phyloP scores from a whole-genome alignment of 148 eudicot species.

The Nepenthes gracilis region DNA sequence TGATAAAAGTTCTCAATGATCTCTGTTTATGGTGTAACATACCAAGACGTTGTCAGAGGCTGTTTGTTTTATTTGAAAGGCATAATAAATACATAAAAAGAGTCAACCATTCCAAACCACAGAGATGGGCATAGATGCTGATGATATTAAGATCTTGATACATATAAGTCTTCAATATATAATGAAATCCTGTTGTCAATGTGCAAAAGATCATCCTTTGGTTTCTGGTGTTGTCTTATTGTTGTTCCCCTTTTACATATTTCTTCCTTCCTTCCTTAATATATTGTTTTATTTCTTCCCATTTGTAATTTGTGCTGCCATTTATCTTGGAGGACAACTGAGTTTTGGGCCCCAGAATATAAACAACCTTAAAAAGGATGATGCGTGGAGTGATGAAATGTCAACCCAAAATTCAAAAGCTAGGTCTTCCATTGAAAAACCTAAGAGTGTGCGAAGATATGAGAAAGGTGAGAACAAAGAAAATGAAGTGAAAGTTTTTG shows the following conservation, averaged over 20 bases:
- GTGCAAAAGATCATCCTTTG: constrained; percentile 34
- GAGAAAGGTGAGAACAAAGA: constrained; percentile 10
- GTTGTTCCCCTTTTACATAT: constrained; percentile 39
- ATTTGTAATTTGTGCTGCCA: constrained; percentile 21
- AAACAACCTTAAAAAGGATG: constrained; percentile 1
- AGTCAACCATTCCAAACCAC: neutral
- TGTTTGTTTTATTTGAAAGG: constrained; percentile 3
- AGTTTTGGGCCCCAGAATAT: neutral
- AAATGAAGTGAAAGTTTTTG: neutral
- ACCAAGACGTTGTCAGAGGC: neutral
- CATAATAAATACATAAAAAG: constrained; percentile 2
- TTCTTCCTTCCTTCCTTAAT: constrained; percentile 37
- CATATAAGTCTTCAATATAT: constrained; percentile 24
- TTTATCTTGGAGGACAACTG: constrained; percentile 18
- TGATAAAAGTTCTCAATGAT: constrained; percentile 8
- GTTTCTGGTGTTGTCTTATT: constrained; percentile 22
- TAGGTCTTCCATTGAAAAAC: neutral
- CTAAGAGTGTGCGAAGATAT: constrained; percentile 15
- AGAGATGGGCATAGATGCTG: constrained; percentile 49
- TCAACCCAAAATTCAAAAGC: neutral
- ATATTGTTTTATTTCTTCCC: constrained; percentile 42
- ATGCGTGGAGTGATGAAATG: constrained; percentile 3
- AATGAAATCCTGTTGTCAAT: constrained; percentile 19
- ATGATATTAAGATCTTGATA: constrained; percentile 31
- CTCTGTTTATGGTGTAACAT: neutral